These are phyloP conservation scores for Penicillium ochrochloron DNA, from an alignment of 495 filamentous ascomycete genomes.

Conservation along the genomic window DNA sequence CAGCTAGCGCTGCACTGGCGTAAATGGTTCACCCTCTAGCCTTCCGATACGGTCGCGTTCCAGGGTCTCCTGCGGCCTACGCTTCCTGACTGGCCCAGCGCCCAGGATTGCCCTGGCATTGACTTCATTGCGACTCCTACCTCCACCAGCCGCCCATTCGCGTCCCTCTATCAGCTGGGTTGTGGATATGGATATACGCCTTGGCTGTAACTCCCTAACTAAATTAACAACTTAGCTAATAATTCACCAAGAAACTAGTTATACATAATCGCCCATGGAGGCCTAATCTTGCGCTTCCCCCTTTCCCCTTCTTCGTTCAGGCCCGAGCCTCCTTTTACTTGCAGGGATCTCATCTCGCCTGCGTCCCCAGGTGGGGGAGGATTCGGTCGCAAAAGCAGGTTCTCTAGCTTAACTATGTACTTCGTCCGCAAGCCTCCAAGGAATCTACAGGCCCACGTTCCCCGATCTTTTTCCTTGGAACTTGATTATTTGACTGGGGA, in stretches of 20 bases:
- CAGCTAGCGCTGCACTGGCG: slow-evolving; percentile 31
- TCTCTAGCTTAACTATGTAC: slow-evolving; percentile 17
- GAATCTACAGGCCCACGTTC: slow-evolving; percentile 24
- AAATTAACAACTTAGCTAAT: neutral
- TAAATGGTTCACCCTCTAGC: slow-evolving; percentile 27
- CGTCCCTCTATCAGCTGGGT: slow-evolving; percentile 21
- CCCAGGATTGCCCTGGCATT: slow-evolving; percentile 34
- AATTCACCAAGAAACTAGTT: neutral
- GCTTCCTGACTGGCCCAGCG: slow-evolving; percentile 34
- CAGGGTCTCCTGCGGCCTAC: slow-evolving; percentile 28
- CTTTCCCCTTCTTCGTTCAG: slow-evolving; percentile 4
- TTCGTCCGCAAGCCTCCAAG: slow-evolving; percentile 2
- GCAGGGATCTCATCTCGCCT: slow-evolving; percentile 29
- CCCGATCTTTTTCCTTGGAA: slow-evolving; percentile 21
- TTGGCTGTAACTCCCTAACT: slow-evolving; percentile 5
- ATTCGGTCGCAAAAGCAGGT: slow-evolving; percentile 34
- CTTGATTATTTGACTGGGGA: slow-evolving; percentile 24
- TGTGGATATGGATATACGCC: slow-evolving; percentile 18
- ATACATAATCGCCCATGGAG: neutral
- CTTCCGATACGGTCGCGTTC: slow-evolving; percentile 37
- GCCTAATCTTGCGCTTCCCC: neutral
- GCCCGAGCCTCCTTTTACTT: slow-evolving; percentile 35
- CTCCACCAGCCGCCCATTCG: slow-evolving; percentile 20
- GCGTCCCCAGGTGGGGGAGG: slow-evolving; percentile 30
- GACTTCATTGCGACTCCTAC: slow-evolving; percentile 29